phyloP scores from a whole-genome alignment of 495 filamentous ascomycete species.

The Niebla homalea region DNA sequence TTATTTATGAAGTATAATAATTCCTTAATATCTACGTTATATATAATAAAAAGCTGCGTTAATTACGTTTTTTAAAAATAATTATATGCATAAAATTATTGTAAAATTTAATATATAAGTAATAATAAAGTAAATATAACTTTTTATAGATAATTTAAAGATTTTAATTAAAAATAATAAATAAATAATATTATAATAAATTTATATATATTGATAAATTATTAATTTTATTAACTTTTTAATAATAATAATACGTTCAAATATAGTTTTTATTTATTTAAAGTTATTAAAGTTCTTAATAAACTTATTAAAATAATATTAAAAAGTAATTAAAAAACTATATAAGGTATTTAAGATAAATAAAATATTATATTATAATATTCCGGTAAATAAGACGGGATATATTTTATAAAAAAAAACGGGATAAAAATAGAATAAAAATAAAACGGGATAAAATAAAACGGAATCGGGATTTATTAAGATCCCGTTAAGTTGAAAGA shows the following conservation, averaged over 20 bases:
- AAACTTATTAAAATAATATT: too few species aligned
- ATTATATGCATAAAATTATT: too few species aligned
- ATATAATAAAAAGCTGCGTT: conserved; percentile 1
- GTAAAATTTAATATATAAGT: not conserved
- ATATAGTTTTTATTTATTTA: too few species aligned
- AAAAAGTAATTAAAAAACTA: not conserved
- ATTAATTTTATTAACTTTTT: conserved; percentile 5
- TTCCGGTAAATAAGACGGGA: too few species aligned
- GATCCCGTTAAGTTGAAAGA: too few species aligned
- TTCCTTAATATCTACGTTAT: conserved; percentile 4
- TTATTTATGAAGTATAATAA: conserved; percentile 4
- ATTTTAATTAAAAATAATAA: not conserved
- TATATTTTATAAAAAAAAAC: too few species aligned
- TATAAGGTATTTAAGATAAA: conserved; percentile 1
- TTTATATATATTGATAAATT: not conserved
- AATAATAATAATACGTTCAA: conserved; percentile 2
- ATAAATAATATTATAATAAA: conserved; percentile 3
- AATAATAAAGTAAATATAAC: not conserved
- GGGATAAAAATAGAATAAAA: too few species aligned
- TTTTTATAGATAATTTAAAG: not conserved
- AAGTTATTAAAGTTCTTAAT: too few species aligned
- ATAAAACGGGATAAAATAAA: too few species aligned
- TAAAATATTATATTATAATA: too few species aligned
- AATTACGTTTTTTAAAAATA: too few species aligned
- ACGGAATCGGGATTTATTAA: too few species aligned